phyloP scores from a whole-genome alignment of 495 filamentous ascomycete species.

The Penicillium maclennaniae region DNA sequence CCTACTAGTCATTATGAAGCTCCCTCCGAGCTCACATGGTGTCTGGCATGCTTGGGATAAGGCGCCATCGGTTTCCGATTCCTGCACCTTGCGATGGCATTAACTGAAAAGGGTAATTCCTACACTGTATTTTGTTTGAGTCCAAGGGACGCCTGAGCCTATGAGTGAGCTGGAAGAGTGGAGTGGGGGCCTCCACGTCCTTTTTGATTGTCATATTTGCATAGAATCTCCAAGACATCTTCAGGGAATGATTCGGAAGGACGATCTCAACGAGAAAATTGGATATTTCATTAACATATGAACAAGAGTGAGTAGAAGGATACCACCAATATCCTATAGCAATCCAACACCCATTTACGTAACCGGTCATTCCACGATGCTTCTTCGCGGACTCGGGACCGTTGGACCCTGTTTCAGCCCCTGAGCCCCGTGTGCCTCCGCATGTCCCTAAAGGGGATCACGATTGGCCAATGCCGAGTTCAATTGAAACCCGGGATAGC shows the following conservation, averaged over 20 bases:
- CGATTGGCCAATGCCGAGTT: not conserved
- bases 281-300: no score
- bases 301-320: no score
- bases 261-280: no score
- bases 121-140: not conserved
- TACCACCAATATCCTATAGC: not conserved
- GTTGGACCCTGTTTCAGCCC: slow-evolving; percentile 12
- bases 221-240: no score
- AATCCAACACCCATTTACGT: not conserved
- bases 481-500: not conserved
- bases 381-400: not conserved
- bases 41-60: not conserved
- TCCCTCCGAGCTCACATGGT: not conserved
- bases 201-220: not conserved
- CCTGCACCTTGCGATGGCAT: not conserved
- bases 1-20: not conserved
- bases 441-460: not conserved
- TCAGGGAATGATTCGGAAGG: not conserved
- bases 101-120: not conserved
- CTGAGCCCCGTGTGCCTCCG: not conserved
- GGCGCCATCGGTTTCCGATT: not conserved
- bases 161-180: not conserved
- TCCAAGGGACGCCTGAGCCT: not conserved
- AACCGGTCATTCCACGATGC: no score
- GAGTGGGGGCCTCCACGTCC: not conserved